A percentile compares a stretch with the other conserved stretches of the same genome.
These are phyloP conservation scores for Ceratorhiza oryzae-sativae DNA, from an alignment of 1,284 basidiomycete species.

Conservation along the genomic window DNA sequence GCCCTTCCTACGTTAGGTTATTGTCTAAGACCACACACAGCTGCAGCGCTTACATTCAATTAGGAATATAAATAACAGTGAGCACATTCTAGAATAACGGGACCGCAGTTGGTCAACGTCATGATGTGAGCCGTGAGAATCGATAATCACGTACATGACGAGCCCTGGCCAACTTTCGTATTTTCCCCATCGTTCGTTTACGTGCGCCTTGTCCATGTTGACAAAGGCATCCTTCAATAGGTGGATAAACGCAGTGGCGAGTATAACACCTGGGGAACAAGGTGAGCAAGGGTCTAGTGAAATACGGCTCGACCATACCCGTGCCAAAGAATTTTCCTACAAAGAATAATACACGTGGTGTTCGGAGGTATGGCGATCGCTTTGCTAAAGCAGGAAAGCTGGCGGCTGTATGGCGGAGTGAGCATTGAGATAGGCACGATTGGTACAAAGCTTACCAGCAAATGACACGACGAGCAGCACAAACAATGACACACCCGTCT, in stretches of 20 bases:
- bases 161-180: constrained; percentile 62
- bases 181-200: constrained; percentile 58
- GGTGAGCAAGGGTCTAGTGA: not conserved
- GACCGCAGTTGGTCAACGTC: constrained; percentile 26
- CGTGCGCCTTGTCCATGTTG: constrained; percentile 53
- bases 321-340: constrained; percentile 83
- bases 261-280: constrained; percentile 66
- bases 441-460: constrained; percentile 47
- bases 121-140: constrained; percentile 5
- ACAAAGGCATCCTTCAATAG: constrained; percentile 76
- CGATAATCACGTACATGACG: constrained; percentile 64
- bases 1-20: constrained; percentile 15
- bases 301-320: constrained; percentile 51
- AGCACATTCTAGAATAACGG: constrained; percentile 58
- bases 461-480: constrained; percentile 52
- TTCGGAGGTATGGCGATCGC: constrained; percentile 59
- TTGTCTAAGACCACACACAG: constrained; percentile 15
- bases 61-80: constrained; percentile 72
- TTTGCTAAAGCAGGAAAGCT: constrained; percentile 72
- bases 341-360: constrained; percentile 74
- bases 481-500: constrained; percentile 2
- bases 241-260: constrained; percentile 81
- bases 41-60: constrained; percentile 69
- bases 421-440: not conserved
- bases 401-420: constrained; percentile 56